Conservation (phyloP, 352 stramenopile species). For the Peronospora tabacina region DNA sequence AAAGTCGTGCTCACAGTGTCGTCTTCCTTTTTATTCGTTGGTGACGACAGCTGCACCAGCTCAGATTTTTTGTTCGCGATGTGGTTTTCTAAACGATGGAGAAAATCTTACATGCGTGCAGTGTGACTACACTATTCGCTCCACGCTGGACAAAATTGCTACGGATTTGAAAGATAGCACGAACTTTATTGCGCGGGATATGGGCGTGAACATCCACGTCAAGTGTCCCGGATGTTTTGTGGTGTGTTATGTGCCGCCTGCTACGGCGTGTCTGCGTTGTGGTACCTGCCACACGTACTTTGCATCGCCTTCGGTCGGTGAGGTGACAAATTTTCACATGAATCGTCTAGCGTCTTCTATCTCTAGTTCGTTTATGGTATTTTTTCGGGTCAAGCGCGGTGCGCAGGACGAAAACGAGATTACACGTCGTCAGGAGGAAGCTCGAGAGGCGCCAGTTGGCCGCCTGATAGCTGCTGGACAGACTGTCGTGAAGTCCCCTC, state of each 20-base stretch:
- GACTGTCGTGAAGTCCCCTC: constrained; percentile 30
- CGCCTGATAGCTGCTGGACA: constrained; percentile 57
- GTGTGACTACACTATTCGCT: constrained; percentile 70
- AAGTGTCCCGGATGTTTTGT: constrained; percentile 70
- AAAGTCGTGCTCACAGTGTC: constrained; percentile 56
- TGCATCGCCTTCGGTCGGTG: constrained; percentile 63
- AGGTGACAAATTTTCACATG: constrained; percentile 83
- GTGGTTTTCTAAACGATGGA: constrained; percentile 68
- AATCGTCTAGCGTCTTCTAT: constrained; percentile 66
- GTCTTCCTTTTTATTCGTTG: constrained; percentile 49
- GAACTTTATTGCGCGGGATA: constrained; percentile 71
- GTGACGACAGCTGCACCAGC: constrained; percentile 61
- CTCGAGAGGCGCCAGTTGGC: constrained; percentile 42
- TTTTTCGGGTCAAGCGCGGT: constrained; percentile 42
- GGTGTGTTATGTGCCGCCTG: constrained; percentile 66
- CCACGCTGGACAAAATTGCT: constrained; percentile 64
- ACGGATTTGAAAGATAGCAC: constrained; percentile 69
- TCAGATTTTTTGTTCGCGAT: constrained; percentile 72
- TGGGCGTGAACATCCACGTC: constrained; percentile 81
- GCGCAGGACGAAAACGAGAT: constrained; percentile 21
- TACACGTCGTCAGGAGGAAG: constrained; percentile 26
- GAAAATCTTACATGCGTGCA: constrained; percentile 58
- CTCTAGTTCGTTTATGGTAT: constrained; percentile 63
- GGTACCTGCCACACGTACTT: constrained; percentile 79
- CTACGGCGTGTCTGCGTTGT: constrained; percentile 70